Evolutionary conservation across 805 yeast species (phyloP), one percentile per base, ranked within the genome.

Genomic region (Dipodascus geniculatus): DNA sequence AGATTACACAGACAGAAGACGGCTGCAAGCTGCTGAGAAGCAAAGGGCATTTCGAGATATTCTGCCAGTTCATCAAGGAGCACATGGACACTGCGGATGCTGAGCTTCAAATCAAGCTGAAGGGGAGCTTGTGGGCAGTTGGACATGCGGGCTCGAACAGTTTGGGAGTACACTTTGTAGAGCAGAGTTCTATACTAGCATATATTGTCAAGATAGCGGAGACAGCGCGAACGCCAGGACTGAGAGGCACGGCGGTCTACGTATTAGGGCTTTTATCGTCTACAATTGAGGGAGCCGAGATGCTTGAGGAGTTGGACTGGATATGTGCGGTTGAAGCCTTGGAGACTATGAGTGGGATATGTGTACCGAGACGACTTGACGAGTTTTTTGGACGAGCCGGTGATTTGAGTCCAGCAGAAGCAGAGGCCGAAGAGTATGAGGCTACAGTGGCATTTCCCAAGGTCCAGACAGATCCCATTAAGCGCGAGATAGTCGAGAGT

Each of bases 271-370:
- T 87, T 58, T 72, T 89, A 22, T 73, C 93, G 0, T 74, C 75
- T 22, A 87, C 95, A 0, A 71, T 70, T 16, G 88, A 87, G 61
- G 98, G 98, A 0, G 75, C 82, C 20, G 97, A 90, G 63, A 80
- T 89, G n/a, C 70, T 90, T 54, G 96, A 87, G 62, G 96, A 88
- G 60, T 71, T 77, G 53, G 82, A 82, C 1, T 91, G 97, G 97
- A 70, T 67, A 48, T 73, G 80, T 19, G 75, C 77, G 23, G 61
- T 74, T 24, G 74, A 74, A 51, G 67, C 71, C 0, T 68, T 70
- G 55, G 73, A 72, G n/a, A 59, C 64, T 1, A 77, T 64, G 1
- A 35, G 68, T 19, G 75, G 77, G 1, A 67, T 76, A 17, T 63
- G 73, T 17, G 53, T 74, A n/a, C 81, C 81, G 1, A 58, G 58